Evolutionary conservation across 2,329 filamentous ascomycete species (phyloP), one percentile per base, ranked within the genome.

Genomic region (Colletotrichum siamense): DNA sequence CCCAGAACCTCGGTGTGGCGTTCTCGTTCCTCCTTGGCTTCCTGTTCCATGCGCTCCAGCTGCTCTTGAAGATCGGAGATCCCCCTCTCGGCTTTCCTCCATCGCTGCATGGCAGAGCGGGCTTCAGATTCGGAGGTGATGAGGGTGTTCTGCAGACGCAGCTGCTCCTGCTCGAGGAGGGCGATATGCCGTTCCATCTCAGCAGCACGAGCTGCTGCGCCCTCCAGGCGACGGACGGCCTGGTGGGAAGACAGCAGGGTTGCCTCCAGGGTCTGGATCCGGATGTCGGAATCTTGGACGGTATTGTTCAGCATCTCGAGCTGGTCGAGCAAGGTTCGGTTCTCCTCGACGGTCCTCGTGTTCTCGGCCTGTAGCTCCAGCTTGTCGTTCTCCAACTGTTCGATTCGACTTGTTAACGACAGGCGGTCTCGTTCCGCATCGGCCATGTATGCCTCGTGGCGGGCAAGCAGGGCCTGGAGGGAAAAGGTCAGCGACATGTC

Each of bases 361-460:
- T 99, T 99, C 81, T 92, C 91, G 57, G 89, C 88, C 85, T 98
- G 95, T 77, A 98, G 91, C 76, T 91, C 88, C 81, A 88, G 89
- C 86, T 98, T 98, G 80, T 92, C 91, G 80, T 85, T 85, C 86
- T 98, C 95, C 69, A 99, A 89, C 78, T 90, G 90, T 80, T 94
- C 93, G 82, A 98, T 96, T 77, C 91, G 94, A 63, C 88, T 85
- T 61, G 91, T 90, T 86, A 98, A 92, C 77, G 93, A 91, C 77
- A 89, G 87, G 77, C 96, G 94, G 83, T 98, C 96, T 80, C 93
- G 92, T 88, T 98, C 96, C 76, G 96, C 95, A 84, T 98, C 95
- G 80, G 94, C 94, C 90, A 98, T 96, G 86, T 98, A 98, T 76
- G 95, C 93, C 88, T 99, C 96, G 91, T 99, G 96, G 81, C 96